These are phyloP conservation scores for Bothriochloa decipiens DNA, from an alignment of 176 grass and related monocot species.

Conservation along the genomic window DNA sequence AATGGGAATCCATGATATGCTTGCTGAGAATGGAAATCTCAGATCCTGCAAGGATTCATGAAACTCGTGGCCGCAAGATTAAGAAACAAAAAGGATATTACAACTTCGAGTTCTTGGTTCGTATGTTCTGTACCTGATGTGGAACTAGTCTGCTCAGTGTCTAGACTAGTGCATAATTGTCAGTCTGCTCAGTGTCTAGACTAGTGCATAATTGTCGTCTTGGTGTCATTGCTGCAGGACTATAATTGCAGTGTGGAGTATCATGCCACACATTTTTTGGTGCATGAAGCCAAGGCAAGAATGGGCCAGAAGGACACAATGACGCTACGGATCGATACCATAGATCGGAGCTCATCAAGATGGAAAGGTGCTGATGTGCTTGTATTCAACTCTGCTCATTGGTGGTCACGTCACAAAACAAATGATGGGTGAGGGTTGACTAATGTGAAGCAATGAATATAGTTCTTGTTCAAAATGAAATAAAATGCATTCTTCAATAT, in stretches of 20 bases:
- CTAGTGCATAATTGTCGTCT: constrained; percentile 5
- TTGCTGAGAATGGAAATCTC: constrained; percentile 60
- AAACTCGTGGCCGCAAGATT: constrained; percentile 62
- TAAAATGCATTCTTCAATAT: not conserved
- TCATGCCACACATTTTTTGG: constrained; percentile 87
- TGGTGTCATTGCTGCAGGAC: constrained; percentile 53
- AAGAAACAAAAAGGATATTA: constrained; percentile 83
- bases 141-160: constrained; percentile 30
- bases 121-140: constrained; percentile 20
- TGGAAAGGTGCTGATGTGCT: constrained; percentile 82
- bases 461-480: constrained; percentile 4
- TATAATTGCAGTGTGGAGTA: constrained; percentile 95
- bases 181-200: constrained; percentile 26
- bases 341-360: constrained; percentile 70
- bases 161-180: constrained; percentile 1
- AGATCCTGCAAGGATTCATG: constrained; percentile 69
- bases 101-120: constrained; percentile 79
- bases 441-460: not conserved
- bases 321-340: constrained; percentile 68
- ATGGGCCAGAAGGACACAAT: constrained; percentile 52
- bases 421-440: constrained; percentile 65
- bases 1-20: constrained; percentile 99
- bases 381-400: constrained; percentile 95
- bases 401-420: constrained; percentile 99
- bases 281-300: constrained; percentile 76